Base-by-base conservation (phyloP, 768 basidiomycete genomes). In the Leucocoprinus sp. region DNA sequence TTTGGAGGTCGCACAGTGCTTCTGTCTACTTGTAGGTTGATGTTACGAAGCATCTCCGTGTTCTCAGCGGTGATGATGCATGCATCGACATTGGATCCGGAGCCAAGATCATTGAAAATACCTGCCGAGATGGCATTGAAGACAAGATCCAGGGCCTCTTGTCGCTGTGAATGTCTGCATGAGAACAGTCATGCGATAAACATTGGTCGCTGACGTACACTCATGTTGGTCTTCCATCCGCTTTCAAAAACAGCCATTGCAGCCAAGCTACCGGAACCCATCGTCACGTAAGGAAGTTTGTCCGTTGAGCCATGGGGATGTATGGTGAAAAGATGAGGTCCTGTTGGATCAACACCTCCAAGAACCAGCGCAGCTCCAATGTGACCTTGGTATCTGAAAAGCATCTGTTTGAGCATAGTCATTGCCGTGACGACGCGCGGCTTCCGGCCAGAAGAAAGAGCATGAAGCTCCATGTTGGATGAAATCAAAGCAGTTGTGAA, bases 41-140 rank as follows among this genome's bases (percentile, higher is more conserved):
- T 87, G 68, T 97, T 97, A 51, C 96, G 77, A 49, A 97, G 68
- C 87, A 88, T 93, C 64, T 96, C 92, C 0, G 93, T 93, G 50
- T 80, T 70, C 38, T 74, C 67, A 36, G 84, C 82, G 3, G 90
- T 93, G 66, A 99, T 93, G 54, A 98, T 77, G 62, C 93, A 95
- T 1, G 93, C 95, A 63, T 99, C 96, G 56, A 98, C 79, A 61
- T 99, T 98, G n/a, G 90, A 93, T 34, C 96, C 96, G 0, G 95
- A 97, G 3, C 96, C 96, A 26, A 98, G 79, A 70, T 99, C 96
- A 69, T 99, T 98, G 78, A 96, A 98, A 60, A 99, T 93, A 75
- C 96, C 96, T 2, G 91, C 88, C 18, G 85, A 81, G 56, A 99
- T 82, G 37, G 96, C 93, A 29, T 79, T 73, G 47, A 84, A 79